Base-by-base conservation (phyloP, 495 filamentous ascomycete species). In the Mycothermus thermophilus region DNA sequence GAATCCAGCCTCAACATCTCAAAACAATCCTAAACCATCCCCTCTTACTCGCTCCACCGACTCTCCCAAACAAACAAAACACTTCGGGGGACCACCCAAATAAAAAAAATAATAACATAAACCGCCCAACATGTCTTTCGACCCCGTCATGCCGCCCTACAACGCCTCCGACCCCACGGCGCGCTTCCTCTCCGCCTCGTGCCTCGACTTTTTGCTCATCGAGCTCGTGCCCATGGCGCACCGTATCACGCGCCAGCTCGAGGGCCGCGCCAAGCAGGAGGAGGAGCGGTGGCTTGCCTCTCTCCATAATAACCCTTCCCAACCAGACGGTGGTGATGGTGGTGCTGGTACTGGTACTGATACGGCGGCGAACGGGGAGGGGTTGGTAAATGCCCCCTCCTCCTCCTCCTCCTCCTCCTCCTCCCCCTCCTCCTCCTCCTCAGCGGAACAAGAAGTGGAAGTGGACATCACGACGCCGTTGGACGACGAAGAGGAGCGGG, bases 141-240 rank as follows among this genome's bases (percentile, higher is more conserved):
- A 88, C 45, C 54, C 74, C 20, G 68, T 71, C 20, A 55, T 75
- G 43, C 77, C 78, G 3, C 74, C 77, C 27, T 77, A 74, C 64
- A 81, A 74, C 53, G 58, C 74, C 50, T 75, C 74, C 25, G 87
- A 94, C 56, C 80, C 83, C 2, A 69, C 67, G 42, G 76, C 82
- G 23, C 77, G 75, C 34, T 81, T 86, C 62, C 63, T 93, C 32
- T 77, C 67, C 55, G 72, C 79, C 22, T 83, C 88, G 21, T 82
- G 79, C 42, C 72, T 96, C 37, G 90, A 97, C 51, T 76, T 97
- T 41, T 75, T 97, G 10, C 70, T 97, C 41, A 95, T 97, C 48
- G 90, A 97, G 62, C 69, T 97, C 32, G 90, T 97, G 17, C 90
- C 90, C 28, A 79, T 94, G 72, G 82, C 92, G 3, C 84, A 90